Percentiles rank a stretch among this genome's conserved stretches.
Conservation (phyloP, 805 yeast species). For the Priceomyces fermenticarens region DNA sequence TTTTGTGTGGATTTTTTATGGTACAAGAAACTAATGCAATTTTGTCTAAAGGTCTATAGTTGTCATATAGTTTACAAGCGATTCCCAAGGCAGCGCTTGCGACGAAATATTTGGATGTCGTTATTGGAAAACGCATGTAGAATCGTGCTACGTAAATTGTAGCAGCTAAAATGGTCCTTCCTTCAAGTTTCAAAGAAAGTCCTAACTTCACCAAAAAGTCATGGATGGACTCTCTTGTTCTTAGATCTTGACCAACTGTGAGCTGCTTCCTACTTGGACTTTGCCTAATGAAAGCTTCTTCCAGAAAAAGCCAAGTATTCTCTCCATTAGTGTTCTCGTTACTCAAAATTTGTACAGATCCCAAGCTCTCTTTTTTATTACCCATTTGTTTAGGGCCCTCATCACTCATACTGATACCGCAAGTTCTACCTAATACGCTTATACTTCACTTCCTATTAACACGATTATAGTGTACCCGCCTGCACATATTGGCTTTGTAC, state of each 20-base stretch:
- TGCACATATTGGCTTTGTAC: no score
- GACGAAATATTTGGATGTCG: slow-evolving; percentile 42
- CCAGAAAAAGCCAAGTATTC: slow-evolving; percentile 39
- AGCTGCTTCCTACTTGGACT: slow-evolving; percentile 33
- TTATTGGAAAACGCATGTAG: slow-evolving; percentile 40
- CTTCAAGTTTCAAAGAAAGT: slow-evolving; percentile 34
- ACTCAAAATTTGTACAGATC: not conserved
- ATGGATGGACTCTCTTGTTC: slow-evolving; percentile 34
- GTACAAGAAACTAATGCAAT: slow-evolving; percentile 37
- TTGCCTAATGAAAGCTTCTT: slow-evolving; percentile 25
- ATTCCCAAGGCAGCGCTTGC: slow-evolving; percentile 43
- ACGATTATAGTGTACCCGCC: no score
- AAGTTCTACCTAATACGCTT: not conserved
- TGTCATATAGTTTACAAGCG: slow-evolving; percentile 42
- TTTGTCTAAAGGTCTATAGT: slow-evolving; percentile 41
- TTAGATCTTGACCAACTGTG: slow-evolving; percentile 35
- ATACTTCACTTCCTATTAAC: no score
- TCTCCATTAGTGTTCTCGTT: no score
- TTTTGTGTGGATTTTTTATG: slow-evolving; percentile 29
- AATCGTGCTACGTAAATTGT: slow-evolving; percentile 37
- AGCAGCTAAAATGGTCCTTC: slow-evolving; percentile 41
- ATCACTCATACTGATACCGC: not conserved
- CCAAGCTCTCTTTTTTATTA: not conserved
- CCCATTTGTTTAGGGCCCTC: not conserved
- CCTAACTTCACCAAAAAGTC: slow-evolving; percentile 38